These are phyloP conservation scores for Suhomyces taliae DNA, from an alignment of 1,139 yeast genomes.

Conservation along the genomic window DNA sequence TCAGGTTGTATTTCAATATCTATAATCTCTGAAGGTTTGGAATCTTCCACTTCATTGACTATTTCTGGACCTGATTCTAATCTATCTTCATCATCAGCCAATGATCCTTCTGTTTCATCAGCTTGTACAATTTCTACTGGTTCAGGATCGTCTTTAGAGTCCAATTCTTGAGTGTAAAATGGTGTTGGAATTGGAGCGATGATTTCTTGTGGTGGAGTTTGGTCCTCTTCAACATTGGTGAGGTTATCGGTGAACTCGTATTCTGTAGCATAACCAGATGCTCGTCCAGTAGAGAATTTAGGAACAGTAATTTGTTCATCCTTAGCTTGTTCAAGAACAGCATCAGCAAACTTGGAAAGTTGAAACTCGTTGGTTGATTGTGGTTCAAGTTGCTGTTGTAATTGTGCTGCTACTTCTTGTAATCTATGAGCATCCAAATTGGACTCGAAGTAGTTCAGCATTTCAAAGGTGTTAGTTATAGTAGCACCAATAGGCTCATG, in stretches of 20 bases:
- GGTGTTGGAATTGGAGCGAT: constrained; percentile 22
- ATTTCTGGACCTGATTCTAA: background rate
- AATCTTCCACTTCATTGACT: no score
- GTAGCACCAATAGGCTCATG: constrained; percentile 15
- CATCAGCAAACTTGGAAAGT: constrained; percentile 6
- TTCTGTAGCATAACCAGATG: constrained; percentile 23
- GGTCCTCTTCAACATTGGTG: constrained; percentile 4
- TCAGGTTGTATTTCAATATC: background rate
- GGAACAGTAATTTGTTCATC: background rate
- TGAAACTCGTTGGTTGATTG: constrained; percentile 11
- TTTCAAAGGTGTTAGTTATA: constrained; percentile 1
- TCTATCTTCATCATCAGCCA: constrained; percentile 25
- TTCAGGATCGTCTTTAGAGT: background rate
- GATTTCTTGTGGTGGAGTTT: background rate
- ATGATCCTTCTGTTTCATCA: constrained; percentile 31
- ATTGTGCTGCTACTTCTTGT: background rate
- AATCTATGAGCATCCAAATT: background rate
- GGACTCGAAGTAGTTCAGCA: background rate
- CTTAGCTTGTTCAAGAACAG: constrained; percentile 1
- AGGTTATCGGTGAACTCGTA: constrained; percentile 17
- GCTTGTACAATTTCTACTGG: constrained; percentile 14
- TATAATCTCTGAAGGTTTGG: no score
- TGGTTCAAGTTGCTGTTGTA: constrained; percentile 2
- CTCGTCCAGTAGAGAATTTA: constrained; percentile 3
- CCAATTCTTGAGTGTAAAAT: constrained; percentile 16